These are phyloP conservation scores for Paecilomyces dactylethromorphus DNA, from an alignment of 2,329 filamentous ascomycete species.

Conservation along the genomic window DNA sequence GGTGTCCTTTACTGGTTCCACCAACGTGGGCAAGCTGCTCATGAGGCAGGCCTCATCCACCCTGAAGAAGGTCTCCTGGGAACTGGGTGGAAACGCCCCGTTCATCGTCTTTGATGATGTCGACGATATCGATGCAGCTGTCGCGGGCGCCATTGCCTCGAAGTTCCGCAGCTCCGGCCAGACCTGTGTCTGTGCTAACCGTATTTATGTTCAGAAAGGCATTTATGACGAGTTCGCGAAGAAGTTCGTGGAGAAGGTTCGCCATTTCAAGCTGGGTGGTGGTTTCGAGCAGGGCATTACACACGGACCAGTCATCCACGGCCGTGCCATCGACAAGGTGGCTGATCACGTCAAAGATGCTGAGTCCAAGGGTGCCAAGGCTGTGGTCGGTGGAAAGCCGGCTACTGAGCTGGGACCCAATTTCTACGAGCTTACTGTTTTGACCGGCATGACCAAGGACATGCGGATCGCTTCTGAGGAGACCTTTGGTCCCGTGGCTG, in stretches of 20 bases:
- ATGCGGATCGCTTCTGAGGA: conserved; percentile 85
- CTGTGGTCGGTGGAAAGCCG: conserved; percentile 68
- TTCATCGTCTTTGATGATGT: conserved; percentile 93
- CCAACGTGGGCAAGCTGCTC: conserved; percentile 62
- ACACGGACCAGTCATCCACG: conserved; percentile 59
- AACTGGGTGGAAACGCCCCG: conserved; percentile 89
- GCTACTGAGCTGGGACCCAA: conserved; percentile 69
- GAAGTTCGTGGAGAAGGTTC: conserved; percentile 50
- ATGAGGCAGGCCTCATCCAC: conserved; percentile 86
- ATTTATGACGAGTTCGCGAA: conserved; percentile 17
- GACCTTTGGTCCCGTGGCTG: conserved; percentile 92
- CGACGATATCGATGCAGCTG: conserved; percentile 77
- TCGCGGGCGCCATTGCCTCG: conserved; percentile 72
- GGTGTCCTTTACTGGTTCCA: conserved; percentile 84
- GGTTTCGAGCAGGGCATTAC: conserved; percentile 42
- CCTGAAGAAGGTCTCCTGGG: conserved; percentile 79
- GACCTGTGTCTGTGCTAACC: conserved; percentile 68
- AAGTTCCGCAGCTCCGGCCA: conserved; percentile 96
- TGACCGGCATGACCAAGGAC: conserved; percentile 75
- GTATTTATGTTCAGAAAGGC: conserved; percentile 20
- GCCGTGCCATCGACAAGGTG: conserved; percentile 72
- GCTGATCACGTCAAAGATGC: conserved; percentile 75
- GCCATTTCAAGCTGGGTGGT: conserved; percentile 40
- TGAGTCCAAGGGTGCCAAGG: conserved; percentile 65
- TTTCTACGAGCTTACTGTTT: conserved; percentile 85